Evolutionary conservation across 2,329 filamentous ascomycete genomes (phyloP), one percentile per base, ranked within the genome.

Genomic region (Leptographium wingfieldii): DNA sequence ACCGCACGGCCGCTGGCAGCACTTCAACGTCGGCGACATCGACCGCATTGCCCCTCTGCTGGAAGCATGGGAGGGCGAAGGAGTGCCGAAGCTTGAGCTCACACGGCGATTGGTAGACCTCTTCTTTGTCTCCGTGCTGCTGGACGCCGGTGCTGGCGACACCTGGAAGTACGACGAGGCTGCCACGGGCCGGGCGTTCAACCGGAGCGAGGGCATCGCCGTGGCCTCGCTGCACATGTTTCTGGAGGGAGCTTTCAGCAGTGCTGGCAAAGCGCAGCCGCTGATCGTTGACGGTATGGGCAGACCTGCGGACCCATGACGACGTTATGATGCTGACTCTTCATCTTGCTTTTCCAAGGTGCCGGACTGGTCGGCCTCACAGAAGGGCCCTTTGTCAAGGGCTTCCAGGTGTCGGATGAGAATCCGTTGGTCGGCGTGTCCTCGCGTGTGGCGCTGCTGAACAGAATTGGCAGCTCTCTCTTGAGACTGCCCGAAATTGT

Each of bases 1-100:
- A 0, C 77, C 79, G 11, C 80, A 82, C 63, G 81, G 76, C 10
- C 76, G 82, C 52, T 85, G 82, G 79, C 82, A 85, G 66, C 82
- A 85, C 69, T 85, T 85, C 64, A 78, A 83, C 16, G 76, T 83
- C 48, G 81, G 81, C 11, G 74, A 74, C 16, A 70, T 79, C 33
- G 71, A 76, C 48, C 79, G 82, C 40, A 69, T 83, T 9, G 69
- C 72, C 7, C 67, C 71, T 7, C 67, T 82, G 3, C 68, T 79
- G 3, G 66, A 73, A 29, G 67, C 14, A 3, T 61, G 60, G 60
- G 40, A 72, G 52, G 81, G 65, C 2, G 69, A 72, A 0, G 69
- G 69, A 1, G 67, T 69, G 48, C 76, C 81, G 57, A 70, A 73
- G 1, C 63, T 69, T 0, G 80, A 82, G 62, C 67, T 75, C 5